Evolutionary conservation across 208 protist genomes (phyloP).

Genomic region (Histomonas meleagridis): DNA sequence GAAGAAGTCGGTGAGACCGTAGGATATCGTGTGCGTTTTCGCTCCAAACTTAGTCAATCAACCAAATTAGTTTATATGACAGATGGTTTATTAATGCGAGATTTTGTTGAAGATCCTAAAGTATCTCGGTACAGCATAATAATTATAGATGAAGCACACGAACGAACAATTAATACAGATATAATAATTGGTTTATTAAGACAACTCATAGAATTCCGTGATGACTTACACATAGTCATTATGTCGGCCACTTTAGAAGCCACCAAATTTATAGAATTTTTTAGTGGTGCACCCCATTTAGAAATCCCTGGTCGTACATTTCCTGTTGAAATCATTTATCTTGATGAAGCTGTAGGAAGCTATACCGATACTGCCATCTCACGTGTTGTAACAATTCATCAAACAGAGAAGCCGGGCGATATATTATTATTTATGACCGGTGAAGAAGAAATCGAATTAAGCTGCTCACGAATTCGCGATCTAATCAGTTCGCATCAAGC

Average conservation of each 20-base stretch:
- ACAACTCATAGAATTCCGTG: not conserved
- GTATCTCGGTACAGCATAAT: constrained; percentile 62
- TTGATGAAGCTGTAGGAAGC: constrained; percentile 58
- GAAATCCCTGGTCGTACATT: constrained; percentile 60
- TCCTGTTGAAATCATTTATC: constrained; percentile 72
- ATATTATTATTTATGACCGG: constrained; percentile 96
- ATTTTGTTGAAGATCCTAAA: constrained; percentile 13
- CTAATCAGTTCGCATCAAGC: not conserved
- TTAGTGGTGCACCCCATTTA: constrained; percentile 58
- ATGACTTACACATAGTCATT: not conserved
- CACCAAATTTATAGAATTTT: constrained; percentile 66
- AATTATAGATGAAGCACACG: constrained; percentile 82
- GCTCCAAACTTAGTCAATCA: not conserved
- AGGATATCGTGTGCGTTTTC: not conserved
- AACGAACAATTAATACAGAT: constrained; percentile 74
- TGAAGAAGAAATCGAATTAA: constrained; percentile 75
- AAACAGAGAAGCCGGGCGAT: constrained; percentile 64
- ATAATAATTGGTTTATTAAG: constrained; percentile 46
- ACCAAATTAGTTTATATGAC: constrained; percentile 30
- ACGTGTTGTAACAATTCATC: constrained; percentile 66
- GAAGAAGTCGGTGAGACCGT: constrained; percentile 53
- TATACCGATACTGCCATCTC: constrained; percentile 72
- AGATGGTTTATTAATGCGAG: constrained; percentile 9
- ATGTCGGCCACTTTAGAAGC: constrained; percentile 30
- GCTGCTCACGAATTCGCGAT: constrained; percentile 51